phyloP scores from a whole-genome alignment of 1,284 basidiomycete species.

The Irpex lacteus region DNA sequence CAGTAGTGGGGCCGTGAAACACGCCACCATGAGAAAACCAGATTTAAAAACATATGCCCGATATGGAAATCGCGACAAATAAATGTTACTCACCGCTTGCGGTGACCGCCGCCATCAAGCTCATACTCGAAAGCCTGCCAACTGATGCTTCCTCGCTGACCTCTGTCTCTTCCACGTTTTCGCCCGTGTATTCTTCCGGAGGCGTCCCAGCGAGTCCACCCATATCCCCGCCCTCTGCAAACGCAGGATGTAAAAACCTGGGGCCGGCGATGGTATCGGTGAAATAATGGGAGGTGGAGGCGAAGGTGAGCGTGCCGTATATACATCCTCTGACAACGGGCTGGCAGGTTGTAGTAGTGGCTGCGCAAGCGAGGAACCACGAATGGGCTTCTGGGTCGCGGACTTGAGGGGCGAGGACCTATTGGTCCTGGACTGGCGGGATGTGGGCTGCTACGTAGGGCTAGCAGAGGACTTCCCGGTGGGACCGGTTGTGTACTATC shows the following conservation, averaged over 20 bases:
- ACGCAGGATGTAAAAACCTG: not conserved
- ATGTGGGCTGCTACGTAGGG: not conserved
- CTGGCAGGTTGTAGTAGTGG: not conserved
- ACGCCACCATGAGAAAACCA: slow-evolving; percentile 7
- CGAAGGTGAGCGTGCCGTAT: not conserved
- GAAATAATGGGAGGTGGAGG: slow-evolving; percentile 2
- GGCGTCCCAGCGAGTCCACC: slow-evolving; percentile 4
- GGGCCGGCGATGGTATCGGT: slow-evolving; percentile 1
- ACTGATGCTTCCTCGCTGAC: slow-evolving; percentile 73
- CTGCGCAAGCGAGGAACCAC: not conserved
- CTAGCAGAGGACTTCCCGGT: not conserved
- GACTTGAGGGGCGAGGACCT: slow-evolving; percentile 4
- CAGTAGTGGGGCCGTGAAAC: slow-evolving; percentile 6
- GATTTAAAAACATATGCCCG: slow-evolving; percentile 8
- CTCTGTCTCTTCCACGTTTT: slow-evolving; percentile 30
- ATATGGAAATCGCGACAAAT: slow-evolving; percentile 10
- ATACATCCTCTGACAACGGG: not conserved
- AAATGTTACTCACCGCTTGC: slow-evolving; percentile 56
- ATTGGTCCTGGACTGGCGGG: not conserved
- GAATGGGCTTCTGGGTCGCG: not conserved
- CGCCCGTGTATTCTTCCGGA: slow-evolving; percentile 10
- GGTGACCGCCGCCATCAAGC: slow-evolving; percentile 84
- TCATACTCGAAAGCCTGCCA: slow-evolving; percentile 90
- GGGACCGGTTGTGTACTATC: not conserved
- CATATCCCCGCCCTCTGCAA: slow-evolving; percentile 1